A percentile compares a stretch with the other conserved stretches of the same genome.
These are phyloP conservation scores for Fusarium citri DNA, from an alignment of 2,329 filamentous ascomycete species.

Conservation along the genomic window DNA sequence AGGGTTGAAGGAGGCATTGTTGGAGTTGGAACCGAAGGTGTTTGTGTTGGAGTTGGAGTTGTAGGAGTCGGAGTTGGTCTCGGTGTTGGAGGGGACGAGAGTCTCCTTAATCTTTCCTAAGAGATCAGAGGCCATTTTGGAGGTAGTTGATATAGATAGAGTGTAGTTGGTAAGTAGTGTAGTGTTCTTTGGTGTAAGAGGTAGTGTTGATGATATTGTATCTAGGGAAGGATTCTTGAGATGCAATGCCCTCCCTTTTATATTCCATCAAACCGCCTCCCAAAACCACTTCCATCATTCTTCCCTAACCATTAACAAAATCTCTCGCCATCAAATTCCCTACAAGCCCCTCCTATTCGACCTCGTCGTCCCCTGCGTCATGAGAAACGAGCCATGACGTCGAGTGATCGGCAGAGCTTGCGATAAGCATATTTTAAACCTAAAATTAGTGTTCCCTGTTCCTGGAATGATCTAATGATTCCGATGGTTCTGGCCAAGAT, in stretches of 20 bases:
- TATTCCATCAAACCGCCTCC: neutral
- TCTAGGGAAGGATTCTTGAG: neutral
- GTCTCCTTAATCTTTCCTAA: constrained; percentile 42
- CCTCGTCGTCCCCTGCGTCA: constrained; percentile 27
- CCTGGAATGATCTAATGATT: neutral
- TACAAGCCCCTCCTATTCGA: neutral
- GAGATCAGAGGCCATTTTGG: constrained; percentile 33
- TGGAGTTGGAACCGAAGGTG: neutral
- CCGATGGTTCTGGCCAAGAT: constrained; percentile 13
- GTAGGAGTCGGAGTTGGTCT: constrained; percentile 14
- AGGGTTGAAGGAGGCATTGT: neutral
- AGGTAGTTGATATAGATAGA: neutral
- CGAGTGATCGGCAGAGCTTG: constrained; percentile 18
- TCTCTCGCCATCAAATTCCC: neutral
- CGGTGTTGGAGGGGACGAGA: constrained; percentile 8
- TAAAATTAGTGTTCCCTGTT: constrained; percentile 15
- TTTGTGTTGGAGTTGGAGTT: neutral
- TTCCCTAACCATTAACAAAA: neutral
- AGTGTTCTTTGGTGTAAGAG: neutral
- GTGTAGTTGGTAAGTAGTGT: neutral
- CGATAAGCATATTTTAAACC: constrained; percentile 40
- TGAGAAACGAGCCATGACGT: constrained; percentile 32
- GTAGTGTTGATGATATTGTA: neutral
- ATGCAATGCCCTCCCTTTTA: constrained; percentile 1
- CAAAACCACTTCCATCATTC: constrained; percentile 6